Percentiles rank a stretch among this genome's conserved stretches.
These are phyloP conservation scores for Podaxis rugospora DNA, from an alignment of 768 basidiomycete genomes.

Conservation along the genomic window DNA sequence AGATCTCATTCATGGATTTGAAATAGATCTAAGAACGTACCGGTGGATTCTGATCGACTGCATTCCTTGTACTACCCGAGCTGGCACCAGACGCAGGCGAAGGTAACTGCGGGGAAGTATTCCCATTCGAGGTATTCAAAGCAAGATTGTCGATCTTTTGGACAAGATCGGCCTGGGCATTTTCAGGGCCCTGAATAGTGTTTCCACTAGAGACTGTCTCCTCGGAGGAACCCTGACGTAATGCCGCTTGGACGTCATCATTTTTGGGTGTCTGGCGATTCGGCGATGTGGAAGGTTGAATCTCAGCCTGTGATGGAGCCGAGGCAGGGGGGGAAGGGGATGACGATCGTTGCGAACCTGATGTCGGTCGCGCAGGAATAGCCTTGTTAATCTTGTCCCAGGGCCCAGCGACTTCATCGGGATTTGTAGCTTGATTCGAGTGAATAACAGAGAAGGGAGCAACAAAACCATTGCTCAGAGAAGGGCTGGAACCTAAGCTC, in stretches of 20 bases:
- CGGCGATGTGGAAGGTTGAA: conserved; percentile 11
- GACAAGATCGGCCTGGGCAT: conserved; percentile 24
- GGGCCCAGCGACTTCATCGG: conserved; percentile 35
- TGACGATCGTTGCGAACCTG: conserved; percentile 29
- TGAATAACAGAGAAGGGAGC: conserved; percentile 11
- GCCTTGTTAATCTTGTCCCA: conserved; percentile 35
- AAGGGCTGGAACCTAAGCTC: conserved; percentile 19
- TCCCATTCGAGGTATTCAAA: conserved; percentile 49
- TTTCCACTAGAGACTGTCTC: conserved; percentile 16
- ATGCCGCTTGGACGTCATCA: conserved; percentile 9
- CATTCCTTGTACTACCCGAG: conserved; percentile 37
- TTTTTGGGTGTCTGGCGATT: conserved; percentile 5
- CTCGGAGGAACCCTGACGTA: conserved; percentile 23
- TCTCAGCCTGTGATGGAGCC: neutral
- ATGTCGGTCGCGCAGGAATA: conserved; percentile 9
- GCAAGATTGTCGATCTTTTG: conserved; percentile 45
- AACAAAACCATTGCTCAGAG: conserved; percentile 14
- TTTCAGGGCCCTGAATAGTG: conserved; percentile 16
- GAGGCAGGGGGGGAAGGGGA: conserved; percentile 21
- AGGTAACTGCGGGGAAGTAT: conserved; percentile 70
- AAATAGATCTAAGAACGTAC: conserved; percentile 34
- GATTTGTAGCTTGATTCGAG: conserved; percentile 4
- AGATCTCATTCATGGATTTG: conserved; percentile 1
- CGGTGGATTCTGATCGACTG: conserved; percentile 91
- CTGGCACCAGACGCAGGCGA: conserved; percentile 70